phyloP scores from a whole-genome alignment of 1,139 yeast genomes.

The Debaryomycetaceae sp. region DNA sequence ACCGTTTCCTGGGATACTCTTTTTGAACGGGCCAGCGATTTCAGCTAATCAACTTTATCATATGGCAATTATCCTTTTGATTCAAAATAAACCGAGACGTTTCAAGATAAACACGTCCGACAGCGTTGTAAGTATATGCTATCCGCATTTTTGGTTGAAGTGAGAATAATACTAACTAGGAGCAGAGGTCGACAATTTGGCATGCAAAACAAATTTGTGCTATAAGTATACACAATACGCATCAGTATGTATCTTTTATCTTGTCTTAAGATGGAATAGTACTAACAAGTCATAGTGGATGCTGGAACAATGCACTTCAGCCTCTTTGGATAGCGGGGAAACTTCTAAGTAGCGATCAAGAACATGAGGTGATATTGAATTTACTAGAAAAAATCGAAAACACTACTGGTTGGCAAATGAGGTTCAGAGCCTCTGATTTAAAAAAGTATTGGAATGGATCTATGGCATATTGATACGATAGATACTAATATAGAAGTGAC shows the following conservation, averaged over 20 bases:
- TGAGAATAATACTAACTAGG: conserved; percentile 4
- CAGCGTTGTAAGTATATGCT: conserved; percentile 3
- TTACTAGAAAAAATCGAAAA: conserved; percentile 26
- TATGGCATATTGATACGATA: neutral
- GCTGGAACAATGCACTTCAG: conserved; percentile 38
- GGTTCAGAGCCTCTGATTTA: conserved; percentile 30
- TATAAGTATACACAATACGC: conserved; percentile 31
- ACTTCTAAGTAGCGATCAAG: conserved; percentile 33
- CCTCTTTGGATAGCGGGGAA: conserved; percentile 40
- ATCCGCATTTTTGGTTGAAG: neutral
- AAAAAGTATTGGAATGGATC: conserved; percentile 25
- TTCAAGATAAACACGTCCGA: conserved; percentile 14
- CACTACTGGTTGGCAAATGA: conserved; percentile 40
- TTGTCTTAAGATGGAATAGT: neutral
- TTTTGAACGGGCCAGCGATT: conserved; percentile 34
- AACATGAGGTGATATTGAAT: conserved; percentile 27
- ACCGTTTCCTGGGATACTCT: conserved; percentile 33
- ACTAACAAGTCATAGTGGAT: conserved; percentile 16
- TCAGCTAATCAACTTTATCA: conserved; percentile 38
- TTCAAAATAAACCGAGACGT: conserved; percentile 35
- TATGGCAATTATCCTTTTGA: conserved; percentile 34
- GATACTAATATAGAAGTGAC: too few species aligned
- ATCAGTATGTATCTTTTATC: conserved; percentile 12
- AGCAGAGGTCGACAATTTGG: conserved; percentile 28
- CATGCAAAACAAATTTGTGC: conserved; percentile 39